A percentile compares a stretch with the other conserved stretches of the same genome.
Conservation (phyloP, 1,284 basidiomycete genomes). For the Xerocomus cyaneibrunnescens region DNA sequence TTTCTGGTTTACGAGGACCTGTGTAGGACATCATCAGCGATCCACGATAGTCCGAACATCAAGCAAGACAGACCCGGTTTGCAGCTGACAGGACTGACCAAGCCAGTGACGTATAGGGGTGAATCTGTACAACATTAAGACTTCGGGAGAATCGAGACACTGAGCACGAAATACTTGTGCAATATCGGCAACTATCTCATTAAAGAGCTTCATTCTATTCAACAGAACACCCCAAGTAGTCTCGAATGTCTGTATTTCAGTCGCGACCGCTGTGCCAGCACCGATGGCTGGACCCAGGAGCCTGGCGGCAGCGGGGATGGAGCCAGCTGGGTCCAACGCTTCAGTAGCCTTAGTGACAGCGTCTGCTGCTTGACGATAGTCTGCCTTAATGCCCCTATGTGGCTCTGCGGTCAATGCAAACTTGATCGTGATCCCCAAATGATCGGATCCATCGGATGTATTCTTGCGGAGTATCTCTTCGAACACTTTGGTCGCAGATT, state of each 20-base stretch:
- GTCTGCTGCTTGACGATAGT: conserved; percentile 17
- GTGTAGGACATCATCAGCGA: neutral
- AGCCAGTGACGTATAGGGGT: conserved; percentile 17
- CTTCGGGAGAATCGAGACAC: neutral
- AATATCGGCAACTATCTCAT: conserved; percentile 9
- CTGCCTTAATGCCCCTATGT: neutral
- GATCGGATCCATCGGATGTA: neutral
- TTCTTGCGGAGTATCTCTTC: neutral
- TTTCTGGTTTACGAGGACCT: conserved; percentile 19
- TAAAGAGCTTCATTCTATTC: conserved; percentile 15
- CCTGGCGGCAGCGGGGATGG: neutral
- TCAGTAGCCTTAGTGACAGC: conserved; percentile 9
- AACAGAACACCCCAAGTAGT: conserved; percentile 20
- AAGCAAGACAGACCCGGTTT: conserved; percentile 8
- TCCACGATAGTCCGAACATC: neutral
- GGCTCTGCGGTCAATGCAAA: conserved; percentile 8
- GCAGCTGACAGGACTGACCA: conserved; percentile 9
- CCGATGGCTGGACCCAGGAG: neutral
- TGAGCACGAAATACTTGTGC: conserved; percentile 12
- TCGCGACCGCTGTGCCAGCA: neutral
- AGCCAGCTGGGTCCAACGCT: neutral
- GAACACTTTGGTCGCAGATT: neutral
- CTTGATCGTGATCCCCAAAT: conserved; percentile 12
- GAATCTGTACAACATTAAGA: conserved; percentile 14
- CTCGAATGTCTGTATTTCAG: conserved; percentile 14